Evolutionary conservation across 192 early-diverging fungal genomes (phyloP).

Genomic region (Umbelopsis isabellina): DNA sequence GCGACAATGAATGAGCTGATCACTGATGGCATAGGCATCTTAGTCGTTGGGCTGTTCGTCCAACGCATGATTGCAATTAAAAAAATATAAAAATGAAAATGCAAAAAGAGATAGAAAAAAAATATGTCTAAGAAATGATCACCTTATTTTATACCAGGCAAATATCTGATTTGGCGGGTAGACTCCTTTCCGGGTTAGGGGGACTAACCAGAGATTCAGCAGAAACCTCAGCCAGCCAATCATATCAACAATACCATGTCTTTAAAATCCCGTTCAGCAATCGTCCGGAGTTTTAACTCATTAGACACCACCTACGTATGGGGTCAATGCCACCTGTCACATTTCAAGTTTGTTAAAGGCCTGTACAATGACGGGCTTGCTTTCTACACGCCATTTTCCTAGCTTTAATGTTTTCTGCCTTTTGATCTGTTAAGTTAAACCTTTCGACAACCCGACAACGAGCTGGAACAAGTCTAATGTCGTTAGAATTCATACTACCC

Average conservation of each 20-base stretch:
- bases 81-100: background rate
- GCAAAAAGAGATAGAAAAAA: background rate
- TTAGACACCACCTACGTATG: background rate
- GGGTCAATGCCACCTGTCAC: background rate
- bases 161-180: background rate
- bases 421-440: too few relatives aligned
- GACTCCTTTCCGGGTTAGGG: constrained; percentile 4
- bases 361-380: too few relatives aligned
- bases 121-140: background rate
- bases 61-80: constrained; percentile 2
- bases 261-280: background rate
- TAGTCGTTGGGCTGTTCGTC: background rate
- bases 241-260: background rate
- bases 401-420: too few relatives aligned
- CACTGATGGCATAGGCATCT: background rate
- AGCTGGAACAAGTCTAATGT: too few relatives aligned
- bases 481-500: background rate
- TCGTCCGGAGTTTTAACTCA: background rate
- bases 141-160: background rate
- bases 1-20: background rate
- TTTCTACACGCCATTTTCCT: too few relatives aligned
- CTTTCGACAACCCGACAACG: too few relatives aligned
- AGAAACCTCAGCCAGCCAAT: constrained; percentile 15
- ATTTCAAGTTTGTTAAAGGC: too few relatives aligned
- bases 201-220: background rate